phyloP scores from a whole-genome alignment of 108 stramenopile species.

The Schizochytrium sp. region DNA sequence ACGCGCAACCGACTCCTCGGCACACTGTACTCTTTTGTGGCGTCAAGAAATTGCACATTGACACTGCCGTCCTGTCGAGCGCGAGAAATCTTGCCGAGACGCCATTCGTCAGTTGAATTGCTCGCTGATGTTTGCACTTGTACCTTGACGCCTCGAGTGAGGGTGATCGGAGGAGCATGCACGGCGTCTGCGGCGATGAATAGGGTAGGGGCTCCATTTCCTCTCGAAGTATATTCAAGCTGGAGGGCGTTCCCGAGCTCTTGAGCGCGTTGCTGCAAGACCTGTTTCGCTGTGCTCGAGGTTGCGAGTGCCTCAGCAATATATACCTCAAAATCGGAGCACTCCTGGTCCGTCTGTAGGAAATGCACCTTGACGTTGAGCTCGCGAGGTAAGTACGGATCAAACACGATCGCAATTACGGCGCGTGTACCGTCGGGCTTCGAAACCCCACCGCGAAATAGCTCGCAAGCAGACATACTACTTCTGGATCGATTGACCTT shows the following conservation, averaged over 20 bases:
- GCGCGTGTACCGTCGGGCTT: neutral
- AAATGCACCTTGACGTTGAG: neutral
- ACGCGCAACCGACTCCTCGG: neutral
- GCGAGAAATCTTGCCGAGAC: neutral
- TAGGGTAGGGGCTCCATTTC: neutral
- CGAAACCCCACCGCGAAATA: too few relatives aligned
- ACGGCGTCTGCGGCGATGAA: neutral
- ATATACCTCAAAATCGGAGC: neutral
- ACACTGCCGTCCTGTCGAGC: neutral
- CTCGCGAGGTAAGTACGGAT: neutral
- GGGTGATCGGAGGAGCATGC: neutral
- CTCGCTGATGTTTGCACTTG: neutral
- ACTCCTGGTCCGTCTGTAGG: neutral
- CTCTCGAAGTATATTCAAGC: neutral
- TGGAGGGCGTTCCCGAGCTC: neutral
- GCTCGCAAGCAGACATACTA: neutral
- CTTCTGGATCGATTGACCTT: too few relatives aligned
- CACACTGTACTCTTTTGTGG: neutral
- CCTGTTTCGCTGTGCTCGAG: neutral
- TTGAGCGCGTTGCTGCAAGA: neutral
- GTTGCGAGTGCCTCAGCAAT: neutral
- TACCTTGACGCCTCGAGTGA: conserved; percentile 3
- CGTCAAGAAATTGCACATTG: neutral
- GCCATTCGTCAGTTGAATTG: neutral
- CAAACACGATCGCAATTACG: neutral